Conservation (phyloP, 441 rosid genomes). For the Pelargonium fulgidum region DNA sequence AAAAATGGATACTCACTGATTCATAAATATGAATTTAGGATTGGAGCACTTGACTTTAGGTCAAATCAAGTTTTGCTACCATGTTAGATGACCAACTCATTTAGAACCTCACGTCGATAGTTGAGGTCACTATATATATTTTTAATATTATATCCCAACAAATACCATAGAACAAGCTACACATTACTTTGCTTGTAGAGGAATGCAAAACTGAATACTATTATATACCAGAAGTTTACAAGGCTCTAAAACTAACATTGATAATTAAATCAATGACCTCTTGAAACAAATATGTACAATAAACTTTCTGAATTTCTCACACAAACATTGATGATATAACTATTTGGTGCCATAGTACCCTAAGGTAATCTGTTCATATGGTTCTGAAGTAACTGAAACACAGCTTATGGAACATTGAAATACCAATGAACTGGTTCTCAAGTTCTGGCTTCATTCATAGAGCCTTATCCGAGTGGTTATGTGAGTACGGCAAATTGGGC, state of each 20-base stretch:
- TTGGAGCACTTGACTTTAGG: no score
- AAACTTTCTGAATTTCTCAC: background rate
- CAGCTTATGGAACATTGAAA: no score
- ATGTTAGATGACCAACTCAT: no score
- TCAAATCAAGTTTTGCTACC: no score
- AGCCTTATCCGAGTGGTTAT: slow-evolving; percentile 23
- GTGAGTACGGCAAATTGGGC: slow-evolving; percentile 20
- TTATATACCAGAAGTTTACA: background rate
- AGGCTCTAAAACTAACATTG: background rate
- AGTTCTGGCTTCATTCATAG: slow-evolving; percentile 10
- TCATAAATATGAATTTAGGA: no score
- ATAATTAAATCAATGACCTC: background rate
- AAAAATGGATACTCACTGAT: no score
- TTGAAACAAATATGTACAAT: background rate
- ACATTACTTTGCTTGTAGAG: background rate
- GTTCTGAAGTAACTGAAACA: no score
- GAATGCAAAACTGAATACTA: background rate
- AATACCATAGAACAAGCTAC: background rate
- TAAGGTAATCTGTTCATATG: no score
- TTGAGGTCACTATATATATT: no score
- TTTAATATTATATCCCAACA: background rate
- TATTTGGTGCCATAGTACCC: background rate
- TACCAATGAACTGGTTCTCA: background rate
- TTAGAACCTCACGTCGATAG: no score
- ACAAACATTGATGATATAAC: background rate